Conservation (phyloP, 1,284 basidiomycete species). For the Cutaneotrichosporon dermatis region DNA sequence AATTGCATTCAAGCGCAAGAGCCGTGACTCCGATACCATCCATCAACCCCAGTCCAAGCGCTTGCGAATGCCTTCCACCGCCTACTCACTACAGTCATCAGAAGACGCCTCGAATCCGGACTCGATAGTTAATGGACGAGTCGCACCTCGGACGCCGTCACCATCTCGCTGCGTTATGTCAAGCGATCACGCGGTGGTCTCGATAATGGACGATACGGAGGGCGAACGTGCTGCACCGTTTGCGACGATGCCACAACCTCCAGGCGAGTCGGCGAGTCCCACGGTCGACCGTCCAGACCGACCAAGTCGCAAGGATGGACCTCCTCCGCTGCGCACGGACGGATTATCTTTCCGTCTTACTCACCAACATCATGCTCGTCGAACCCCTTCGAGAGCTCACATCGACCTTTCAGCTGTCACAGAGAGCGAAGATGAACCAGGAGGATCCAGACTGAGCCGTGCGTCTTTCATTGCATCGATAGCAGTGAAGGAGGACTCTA, state of each 20-base stretch:
- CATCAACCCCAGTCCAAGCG: too few species aligned
- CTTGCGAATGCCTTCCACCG: too few species aligned
- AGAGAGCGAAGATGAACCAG: constrained; percentile 14
- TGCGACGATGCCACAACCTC: constrained; percentile 25
- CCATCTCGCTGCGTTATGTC: background rate
- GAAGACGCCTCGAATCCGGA: too few species aligned
- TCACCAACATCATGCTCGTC: too few species aligned
- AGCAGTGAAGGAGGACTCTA: background rate
- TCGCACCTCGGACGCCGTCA: background rate
- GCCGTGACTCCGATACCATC: too few species aligned
- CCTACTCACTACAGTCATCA: too few species aligned
- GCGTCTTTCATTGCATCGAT: constrained; percentile 13
- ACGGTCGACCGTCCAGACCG: constrained; percentile 18
- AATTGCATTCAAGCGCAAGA: too few species aligned
- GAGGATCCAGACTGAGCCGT: background rate
- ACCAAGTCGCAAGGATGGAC: constrained; percentile 10
- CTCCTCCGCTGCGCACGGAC: background rate
- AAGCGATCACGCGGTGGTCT: background rate
- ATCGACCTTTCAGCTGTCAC: constrained; percentile 30
- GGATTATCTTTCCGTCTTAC: background rate
- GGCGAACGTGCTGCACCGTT: constrained; percentile 8
- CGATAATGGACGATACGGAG: background rate
- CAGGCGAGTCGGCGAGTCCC: constrained; percentile 13
- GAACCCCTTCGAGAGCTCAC: constrained; percentile 24
- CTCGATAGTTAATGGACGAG: background rate